Base-by-base conservation (phyloP, 2,329 filamentous ascomycete species). In the Trichoderma aggressivum region DNA sequence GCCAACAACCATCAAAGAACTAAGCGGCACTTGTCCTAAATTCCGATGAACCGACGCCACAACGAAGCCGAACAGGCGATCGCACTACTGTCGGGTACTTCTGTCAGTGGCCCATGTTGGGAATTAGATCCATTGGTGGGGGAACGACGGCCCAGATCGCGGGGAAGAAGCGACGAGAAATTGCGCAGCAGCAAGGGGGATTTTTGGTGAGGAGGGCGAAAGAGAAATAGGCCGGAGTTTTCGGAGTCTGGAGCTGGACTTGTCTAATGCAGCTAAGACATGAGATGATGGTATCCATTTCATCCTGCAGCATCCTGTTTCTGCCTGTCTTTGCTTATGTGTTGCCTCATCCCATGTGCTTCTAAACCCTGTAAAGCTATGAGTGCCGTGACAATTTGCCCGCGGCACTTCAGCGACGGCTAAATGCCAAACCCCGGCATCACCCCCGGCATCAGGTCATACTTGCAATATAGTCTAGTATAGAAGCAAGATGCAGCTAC, bases 21-120 rank as follows among this genome's bases (percentile, higher is more conserved):
- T 28, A 53, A 24, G 30, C 66, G 39, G 66, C 56, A 61, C 55
- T 69, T 53, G 56, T 16, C 14, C 39, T 32, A 53, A 69, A 26
- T 69, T 14, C 56, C 39, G 66, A 60, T 36, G 56, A 50, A 53
- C 56, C 58, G 39, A 61, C 28, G 36, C 56, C 56, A 59, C 12
- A 39, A 8, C 5, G n/a, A 68, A 60, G 64, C 34, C 36, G 24
- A 47, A 68, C 21, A 50, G 14, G 39, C 53, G 39, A 60, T 34
- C 55, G 28, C 28, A 60, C 56, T 53, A 50, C 56, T 61, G 39
- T 53, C 39, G 56, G 66, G 39, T 61, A 69, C 66, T 69, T 69
- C 66, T 69, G 66, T 50, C 18, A 36, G 43, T 50, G 14, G 24
- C 18, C 36, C 65, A 61, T 39, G 26, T 26, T 56, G 7, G 28